Evolutionary conservation across 345 rosid species (phyloP), one percentile per base, ranked within the genome.

Genomic region (Bruguiera parviflora): DNA sequence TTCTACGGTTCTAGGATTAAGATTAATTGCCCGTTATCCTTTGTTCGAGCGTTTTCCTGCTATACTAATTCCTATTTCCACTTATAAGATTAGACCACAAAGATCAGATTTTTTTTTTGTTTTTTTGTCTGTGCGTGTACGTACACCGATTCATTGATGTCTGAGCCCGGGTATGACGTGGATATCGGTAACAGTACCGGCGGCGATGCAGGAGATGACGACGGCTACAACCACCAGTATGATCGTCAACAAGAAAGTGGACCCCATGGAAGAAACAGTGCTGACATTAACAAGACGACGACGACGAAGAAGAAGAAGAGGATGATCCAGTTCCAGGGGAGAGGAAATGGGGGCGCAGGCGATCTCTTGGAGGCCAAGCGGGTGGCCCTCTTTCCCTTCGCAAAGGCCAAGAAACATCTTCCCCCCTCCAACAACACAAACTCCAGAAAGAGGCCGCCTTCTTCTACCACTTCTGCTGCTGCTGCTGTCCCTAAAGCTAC

Each of bases 301-400:
- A 29, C 13, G 65, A 60, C 31, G 65, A 47, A 69, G 32, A 25
- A 4, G 6, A 55, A 5, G 59, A 56, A 8, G 59, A 56, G 24
- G 59, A 56, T 56, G 16, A 24, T 56, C 31, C 11, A 8, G 59
- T 43, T 43, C 19, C 16, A 28, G 61, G 21, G 60, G 18, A 31
- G 58, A 46, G 55, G 77, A 46, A 25, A 24, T 64, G 39, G 39
- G 5, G 53, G 58, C 57, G 52, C 56, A 0, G 27, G 73, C 1
- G 2, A 22, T 63, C 32, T 68, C 53, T 20, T 55, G 37, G 72
- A 61, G 39, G 65, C 70, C 19, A 78, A 71, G 71, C 29, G 35
- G 24, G 35, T 46, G 61, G 52, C 71, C 66, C 62, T 71, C 66
- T 59, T 51, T 63, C 74, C 77, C 15, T 43, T 73, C 39, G 16